Evolutionary conservation across 2,329 filamentous ascomycete species (phyloP), one percentile per base, ranked within the genome.

Genomic region (Sordariomycetes sp.): DNA sequence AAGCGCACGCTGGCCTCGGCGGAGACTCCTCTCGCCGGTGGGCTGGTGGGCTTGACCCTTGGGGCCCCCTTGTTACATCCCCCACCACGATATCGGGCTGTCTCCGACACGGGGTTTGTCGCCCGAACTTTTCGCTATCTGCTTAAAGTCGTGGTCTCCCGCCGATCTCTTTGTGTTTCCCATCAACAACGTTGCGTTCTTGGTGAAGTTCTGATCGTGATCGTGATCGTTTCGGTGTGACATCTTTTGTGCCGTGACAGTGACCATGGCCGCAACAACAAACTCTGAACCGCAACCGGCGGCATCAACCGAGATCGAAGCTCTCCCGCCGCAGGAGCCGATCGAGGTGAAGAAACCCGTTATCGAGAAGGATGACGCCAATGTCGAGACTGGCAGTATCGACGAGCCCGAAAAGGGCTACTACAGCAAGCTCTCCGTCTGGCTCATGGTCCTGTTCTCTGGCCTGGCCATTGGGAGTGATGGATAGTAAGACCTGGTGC

Each of bases 401-500:
- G 14, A 33, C 11, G 34, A 27, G 14, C 11, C 24, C 16, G 27
- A 30, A 5, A 55, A 55, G 38, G 41, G 30, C 5, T 53, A 53
- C 33, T 64, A 59, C 46, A 62, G 54, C 45, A 62, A 55, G 30
- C 37, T 54, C 14, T 64, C 61, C 2, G 57, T 60, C 2, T 64
- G 59, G 47, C 40, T 63, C 21, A 61, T 65, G 54, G 54, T 66
- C 10, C 42, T 66, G 2, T 65, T 66, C 39, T 62, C 61, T 1
- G 63, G 62, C 6, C 52, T 67, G 4, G 63, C 63, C 3, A 60
- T 66, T 15, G 61, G 59, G 3, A 64, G 58, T n/a, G 62, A 65
- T 41, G 62, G 61, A 42, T 64, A 57, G 53, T 58, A 49, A 44
- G 52, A 23, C 32, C 34, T 31, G 26, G 25, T 26, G 8, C 11